Evolutionary conservation across 2,329 filamentous ascomycete genomes (phyloP).

Genomic region (Aspergillus ruber): DNA sequence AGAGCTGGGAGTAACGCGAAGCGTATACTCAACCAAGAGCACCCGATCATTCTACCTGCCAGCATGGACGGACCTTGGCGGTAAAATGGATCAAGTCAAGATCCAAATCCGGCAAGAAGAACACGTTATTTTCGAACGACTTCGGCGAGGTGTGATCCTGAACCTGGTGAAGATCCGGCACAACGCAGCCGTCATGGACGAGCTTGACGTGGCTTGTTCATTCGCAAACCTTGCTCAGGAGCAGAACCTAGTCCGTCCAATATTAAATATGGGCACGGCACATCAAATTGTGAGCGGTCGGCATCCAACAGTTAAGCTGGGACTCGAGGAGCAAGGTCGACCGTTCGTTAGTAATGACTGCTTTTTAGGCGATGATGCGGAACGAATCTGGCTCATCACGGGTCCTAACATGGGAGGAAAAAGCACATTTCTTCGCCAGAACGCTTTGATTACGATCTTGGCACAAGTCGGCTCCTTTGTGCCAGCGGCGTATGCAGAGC

Average conservation of each 20-base stretch:
- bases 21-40: slow-evolving; percentile 71
- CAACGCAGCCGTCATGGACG: slow-evolving; percentile 86
- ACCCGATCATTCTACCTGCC: slow-evolving; percentile 79
- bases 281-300: slow-evolving; percentile 80
- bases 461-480: slow-evolving; percentile 92
- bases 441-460: slow-evolving; percentile 86
- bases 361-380: slow-evolving; percentile 68
- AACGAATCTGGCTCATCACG: slow-evolving; percentile 61
- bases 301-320: slow-evolving; percentile 86
- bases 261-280: slow-evolving; percentile 56
- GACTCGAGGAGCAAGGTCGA: slow-evolving; percentile 70
- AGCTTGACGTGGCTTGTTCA: slow-evolving; percentile 82
- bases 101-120: slow-evolving; percentile 78
- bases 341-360: slow-evolving; percentile 84
- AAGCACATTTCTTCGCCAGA: slow-evolving; percentile 91
- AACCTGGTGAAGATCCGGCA: slow-evolving; percentile 80
- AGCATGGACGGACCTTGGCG: slow-evolving; percentile 77
- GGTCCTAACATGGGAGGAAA: slow-evolving; percentile 99
- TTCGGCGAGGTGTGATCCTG: slow-evolving; percentile 69
- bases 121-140: slow-evolving; percentile 65
- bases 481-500: slow-evolving; percentile 74
- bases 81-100: slow-evolving; percentile 69
- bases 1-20: slow-evolving; percentile 42
- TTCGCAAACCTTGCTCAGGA: slow-evolving; percentile 75
- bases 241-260: slow-evolving; percentile 65